These are phyloP conservation scores for Fusarium protoensiforme DNA, from an alignment of 2,329 filamentous ascomycete genomes.

Conservation along the genomic window DNA sequence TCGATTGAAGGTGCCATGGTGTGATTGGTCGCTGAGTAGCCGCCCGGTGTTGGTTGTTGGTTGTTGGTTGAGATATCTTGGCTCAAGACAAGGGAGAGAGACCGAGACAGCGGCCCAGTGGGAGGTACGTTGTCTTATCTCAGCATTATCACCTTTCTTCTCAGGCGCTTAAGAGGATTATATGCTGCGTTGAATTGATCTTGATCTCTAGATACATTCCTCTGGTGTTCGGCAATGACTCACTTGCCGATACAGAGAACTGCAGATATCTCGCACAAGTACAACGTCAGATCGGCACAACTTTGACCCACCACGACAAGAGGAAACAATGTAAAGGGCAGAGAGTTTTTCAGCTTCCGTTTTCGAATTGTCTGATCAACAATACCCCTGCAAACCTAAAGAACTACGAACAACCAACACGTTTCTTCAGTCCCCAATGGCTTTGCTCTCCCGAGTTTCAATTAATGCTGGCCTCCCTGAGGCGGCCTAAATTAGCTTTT, in stretches of 20 bases:
- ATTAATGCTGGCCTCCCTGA: neutral
- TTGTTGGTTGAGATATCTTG: conserved; percentile 19
- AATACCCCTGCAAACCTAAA: neutral
- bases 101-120: neutral
- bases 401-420: conserved; percentile 37
- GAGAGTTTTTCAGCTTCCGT: neutral
- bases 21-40: conserved; percentile 3
- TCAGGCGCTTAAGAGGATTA: conserved; percentile 12
- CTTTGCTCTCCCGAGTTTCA: conserved; percentile 1
- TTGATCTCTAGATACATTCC: neutral
- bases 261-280: neutral
- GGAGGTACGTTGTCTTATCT: neutral
- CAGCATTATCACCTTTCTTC: neutral
- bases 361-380: neutral
- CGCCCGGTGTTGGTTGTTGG: conserved; percentile 14
- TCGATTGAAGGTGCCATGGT: conserved; percentile 37
- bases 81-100: neutral
- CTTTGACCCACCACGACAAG: neutral
- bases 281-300: neutral
- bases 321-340: neutral
- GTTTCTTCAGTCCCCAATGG: conserved; percentile 52
- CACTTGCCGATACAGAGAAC: neutral
- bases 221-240: neutral
- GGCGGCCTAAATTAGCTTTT: neutral
- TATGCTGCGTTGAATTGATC: neutral